Conservation (phyloP, 345 rosid species). For the Salix suchowensis region DNA sequence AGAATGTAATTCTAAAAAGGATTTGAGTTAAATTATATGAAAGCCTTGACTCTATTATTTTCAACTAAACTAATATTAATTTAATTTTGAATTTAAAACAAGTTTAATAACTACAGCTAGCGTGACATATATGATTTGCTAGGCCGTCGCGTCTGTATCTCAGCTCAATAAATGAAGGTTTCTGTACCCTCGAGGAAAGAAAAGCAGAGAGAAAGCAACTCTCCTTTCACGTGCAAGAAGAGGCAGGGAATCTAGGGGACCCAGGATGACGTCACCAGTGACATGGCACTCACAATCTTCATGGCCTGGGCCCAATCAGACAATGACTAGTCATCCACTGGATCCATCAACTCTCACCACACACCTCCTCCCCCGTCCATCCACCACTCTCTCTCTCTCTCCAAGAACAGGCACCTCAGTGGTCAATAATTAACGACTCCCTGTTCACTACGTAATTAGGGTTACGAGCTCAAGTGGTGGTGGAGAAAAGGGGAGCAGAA, state of each 20-base stretch:
- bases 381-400: too few species aligned
- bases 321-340: constrained; percentile 6
- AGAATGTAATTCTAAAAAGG: too few species aligned
- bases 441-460: not conserved
- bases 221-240: not conserved
- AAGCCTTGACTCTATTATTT: too few species aligned
- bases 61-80: too few species aligned
- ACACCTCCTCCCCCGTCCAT: too few species aligned
- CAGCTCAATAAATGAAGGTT: not conserved
- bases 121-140: too few species aligned
- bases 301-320: constrained; percentile 1
- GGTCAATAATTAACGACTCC: not conserved
- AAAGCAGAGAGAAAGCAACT: not conserved
- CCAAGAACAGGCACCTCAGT: too few species aligned
- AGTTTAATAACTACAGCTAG: too few species aligned
- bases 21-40: too few species aligned
- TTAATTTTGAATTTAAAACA: too few species aligned
- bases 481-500: not conserved
- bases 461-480: not conserved
- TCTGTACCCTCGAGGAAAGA: not conserved
- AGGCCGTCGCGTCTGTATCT: too few species aligned
- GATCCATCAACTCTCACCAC: constrained; percentile 10
- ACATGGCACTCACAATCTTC: constrained; percentile 17
- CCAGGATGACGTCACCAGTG: constrained; percentile 18
- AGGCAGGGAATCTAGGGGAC: not conserved